A percentile compares a stretch with the other conserved stretches of the same genome.
phyloP scores from a whole-genome alignment of 2,329 filamentous ascomycete species.

The Arthrobotrys sinensis region DNA sequence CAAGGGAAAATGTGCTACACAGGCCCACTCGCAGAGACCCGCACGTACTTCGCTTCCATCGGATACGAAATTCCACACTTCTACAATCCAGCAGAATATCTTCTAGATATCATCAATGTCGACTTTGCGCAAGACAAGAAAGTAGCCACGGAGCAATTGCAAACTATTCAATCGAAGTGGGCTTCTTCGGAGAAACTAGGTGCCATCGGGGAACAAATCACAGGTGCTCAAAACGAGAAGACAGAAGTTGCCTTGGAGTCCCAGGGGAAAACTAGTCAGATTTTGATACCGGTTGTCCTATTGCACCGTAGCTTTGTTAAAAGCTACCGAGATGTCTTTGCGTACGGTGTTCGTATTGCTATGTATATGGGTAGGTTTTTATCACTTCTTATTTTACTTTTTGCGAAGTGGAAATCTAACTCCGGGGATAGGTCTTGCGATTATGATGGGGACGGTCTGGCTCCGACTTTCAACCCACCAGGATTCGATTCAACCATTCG shows the following conservation, averaged over 20 bases:
- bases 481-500: constrained; percentile 82
- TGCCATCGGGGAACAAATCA: constrained; percentile 63
- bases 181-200: constrained; percentile 67
- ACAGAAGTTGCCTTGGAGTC: constrained; percentile 61
- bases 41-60: constrained; percentile 76
- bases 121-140: constrained; percentile 73
- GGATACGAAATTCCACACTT: constrained; percentile 77
- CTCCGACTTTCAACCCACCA: constrained; percentile 79
- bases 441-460: constrained; percentile 93
- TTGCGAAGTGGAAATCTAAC: constrained; percentile 46
- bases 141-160: constrained; percentile 67
- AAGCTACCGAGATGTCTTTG: constrained; percentile 85
- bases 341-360: constrained; percentile 83
- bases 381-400: constrained; percentile 13
- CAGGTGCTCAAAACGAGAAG: constrained; percentile 65
- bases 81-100: constrained; percentile 84
- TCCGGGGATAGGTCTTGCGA: constrained; percentile 73
- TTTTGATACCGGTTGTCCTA: constrained; percentile 74
- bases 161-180: constrained; percentile 64
- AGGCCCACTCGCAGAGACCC: constrained; percentile 74
- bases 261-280: constrained; percentile 68
- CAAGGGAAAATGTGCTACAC: constrained; percentile 81
- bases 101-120: constrained; percentile 83
- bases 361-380: constrained; percentile 79
- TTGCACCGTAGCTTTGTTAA: constrained; percentile 87